A percentile compares a stretch with the other conserved stretches of the same genome.
These are phyloP conservation scores for Collariella sp. DNA, from an alignment of 495 filamentous ascomycete genomes.

Conservation along the genomic window DNA sequence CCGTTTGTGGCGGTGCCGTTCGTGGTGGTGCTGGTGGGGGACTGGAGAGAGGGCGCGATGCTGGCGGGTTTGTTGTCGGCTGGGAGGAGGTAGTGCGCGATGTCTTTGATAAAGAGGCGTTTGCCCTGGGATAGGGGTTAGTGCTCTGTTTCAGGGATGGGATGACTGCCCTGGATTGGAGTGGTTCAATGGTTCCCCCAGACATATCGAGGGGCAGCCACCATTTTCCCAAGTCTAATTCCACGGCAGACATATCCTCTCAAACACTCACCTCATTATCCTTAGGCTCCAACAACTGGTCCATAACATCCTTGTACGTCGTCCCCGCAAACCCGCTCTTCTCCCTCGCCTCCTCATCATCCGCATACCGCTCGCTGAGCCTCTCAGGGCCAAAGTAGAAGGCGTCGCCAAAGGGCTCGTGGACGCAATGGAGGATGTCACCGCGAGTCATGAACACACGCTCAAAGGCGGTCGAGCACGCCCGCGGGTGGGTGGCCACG, in stretches of 20 bases:
- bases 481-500: slow-evolving; percentile 83
- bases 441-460: slow-evolving; percentile 92
- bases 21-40: slow-evolving; percentile 37
- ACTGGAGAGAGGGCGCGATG: slow-evolving; percentile 68
- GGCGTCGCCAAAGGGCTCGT: slow-evolving; percentile 94
- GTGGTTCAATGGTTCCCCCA: too few relatives aligned
- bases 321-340: slow-evolving; percentile 67
- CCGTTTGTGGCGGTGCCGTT: slow-evolving; percentile 53
- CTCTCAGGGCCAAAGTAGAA: slow-evolving; percentile 93
- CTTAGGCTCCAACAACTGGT: slow-evolving; percentile 54
- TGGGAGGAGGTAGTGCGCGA: slow-evolving; percentile 78
- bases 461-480: slow-evolving; percentile 94
- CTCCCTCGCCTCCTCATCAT: slow-evolving; percentile 58
- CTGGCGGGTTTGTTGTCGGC: slow-evolving; percentile 55
- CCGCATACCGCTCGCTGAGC: slow-evolving; percentile 62
- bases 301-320: slow-evolving; percentile 69
- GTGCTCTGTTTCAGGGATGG: background rate
- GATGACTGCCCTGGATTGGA: background rate
- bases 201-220: too few relatives aligned
- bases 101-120: slow-evolving; percentile 96
- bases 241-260: too few relatives aligned
- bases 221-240: too few relatives aligned
- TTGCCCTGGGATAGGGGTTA: slow-evolving; percentile 49
- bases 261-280: slow-evolving; percentile 47
- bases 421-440: slow-evolving; percentile 70